phyloP scores from a whole-genome alignment of 345 rosid species.

The Salix udensis region DNA sequence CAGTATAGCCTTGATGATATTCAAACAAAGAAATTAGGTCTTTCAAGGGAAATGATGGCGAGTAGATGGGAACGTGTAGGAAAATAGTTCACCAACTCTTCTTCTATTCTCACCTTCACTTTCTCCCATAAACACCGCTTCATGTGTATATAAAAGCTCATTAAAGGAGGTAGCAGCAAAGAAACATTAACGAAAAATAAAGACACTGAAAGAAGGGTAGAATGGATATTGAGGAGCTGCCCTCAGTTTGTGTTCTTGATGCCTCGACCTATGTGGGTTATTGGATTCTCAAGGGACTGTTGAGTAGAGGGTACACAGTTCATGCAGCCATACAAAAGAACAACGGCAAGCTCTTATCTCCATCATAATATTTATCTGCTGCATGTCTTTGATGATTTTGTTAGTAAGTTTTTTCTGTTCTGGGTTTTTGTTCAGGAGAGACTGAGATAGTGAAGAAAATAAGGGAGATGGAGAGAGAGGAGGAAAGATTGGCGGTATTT shows the following conservation, averaged over 20 bases:
- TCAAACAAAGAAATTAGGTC: background rate
- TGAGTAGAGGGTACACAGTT: slow-evolving; percentile 69
- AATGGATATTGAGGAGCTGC: slow-evolving; percentile 36
- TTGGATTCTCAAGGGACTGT: slow-evolving; percentile 74
- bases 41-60: slow-evolving; percentile 15
- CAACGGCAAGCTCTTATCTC: slow-evolving; percentile 33
- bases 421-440: slow-evolving; percentile 37
- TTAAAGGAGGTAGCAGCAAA: background rate
- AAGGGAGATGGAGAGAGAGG: slow-evolving; percentile 54
- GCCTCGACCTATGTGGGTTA: slow-evolving; percentile 84
- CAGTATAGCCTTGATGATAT: background rate
- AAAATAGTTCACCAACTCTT: slow-evolving; percentile 62
- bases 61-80: slow-evolving; percentile 60
- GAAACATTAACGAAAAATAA: background rate
- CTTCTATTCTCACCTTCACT: slow-evolving; percentile 26
- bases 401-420: background rate
- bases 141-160: slow-evolving; percentile 20
- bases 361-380: background rate
- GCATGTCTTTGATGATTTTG: background rate
- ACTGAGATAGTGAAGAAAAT: slow-evolving; percentile 58
- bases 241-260: slow-evolving; percentile 72
- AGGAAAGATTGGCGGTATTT: slow-evolving; percentile 50
- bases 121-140: slow-evolving; percentile 11
- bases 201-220: background rate
- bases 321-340: slow-evolving; percentile 66